Conservation (phyloP, 306 rosid genomes). For the Lathyrus sativus region DNA sequence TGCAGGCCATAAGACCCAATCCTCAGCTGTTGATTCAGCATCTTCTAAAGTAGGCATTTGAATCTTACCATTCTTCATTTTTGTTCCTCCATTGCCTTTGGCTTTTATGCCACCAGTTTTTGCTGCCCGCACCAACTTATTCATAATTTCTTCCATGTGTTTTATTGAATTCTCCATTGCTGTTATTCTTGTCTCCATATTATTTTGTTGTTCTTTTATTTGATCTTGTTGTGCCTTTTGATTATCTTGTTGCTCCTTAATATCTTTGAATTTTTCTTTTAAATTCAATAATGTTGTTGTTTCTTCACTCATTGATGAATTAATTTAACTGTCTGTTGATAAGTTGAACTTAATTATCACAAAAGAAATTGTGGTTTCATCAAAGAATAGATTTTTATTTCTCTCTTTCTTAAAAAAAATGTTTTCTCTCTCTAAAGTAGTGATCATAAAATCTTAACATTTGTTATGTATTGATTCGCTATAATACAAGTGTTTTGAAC, state of each 20-base stretch:
- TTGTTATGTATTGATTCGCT: not conserved
- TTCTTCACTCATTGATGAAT: not conserved
- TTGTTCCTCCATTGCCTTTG: slow-evolving; percentile 15
- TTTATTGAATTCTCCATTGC: slow-evolving; percentile 31
- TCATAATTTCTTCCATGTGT: slow-evolving; percentile 33
- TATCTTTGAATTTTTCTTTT: not conserved
- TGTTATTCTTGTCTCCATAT: slow-evolving; percentile 5
- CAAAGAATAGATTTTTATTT: no score
- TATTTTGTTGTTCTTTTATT: not conserved
- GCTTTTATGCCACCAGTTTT: not conserved
- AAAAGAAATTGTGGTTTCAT: no score
- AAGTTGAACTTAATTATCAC: no score
- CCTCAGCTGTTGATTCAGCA: not conserved
- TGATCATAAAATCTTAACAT: not conserved
- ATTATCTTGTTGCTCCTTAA: not conserved
- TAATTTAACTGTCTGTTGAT: no score
- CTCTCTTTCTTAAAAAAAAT: no score
- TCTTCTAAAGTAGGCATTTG: slow-evolving; percentile 2
- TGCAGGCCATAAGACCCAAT: slow-evolving; percentile 27
- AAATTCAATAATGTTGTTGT: not conserved
- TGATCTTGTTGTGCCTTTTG: not conserved
- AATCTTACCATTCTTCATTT: not conserved
- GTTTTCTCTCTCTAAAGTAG: not conserved
- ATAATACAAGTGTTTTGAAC: not conserved
- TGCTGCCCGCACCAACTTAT: not conserved